Base-by-base conservation (phyloP, 2,329 filamentous ascomycete genomes). In the Venturia oleaginea region DNA sequence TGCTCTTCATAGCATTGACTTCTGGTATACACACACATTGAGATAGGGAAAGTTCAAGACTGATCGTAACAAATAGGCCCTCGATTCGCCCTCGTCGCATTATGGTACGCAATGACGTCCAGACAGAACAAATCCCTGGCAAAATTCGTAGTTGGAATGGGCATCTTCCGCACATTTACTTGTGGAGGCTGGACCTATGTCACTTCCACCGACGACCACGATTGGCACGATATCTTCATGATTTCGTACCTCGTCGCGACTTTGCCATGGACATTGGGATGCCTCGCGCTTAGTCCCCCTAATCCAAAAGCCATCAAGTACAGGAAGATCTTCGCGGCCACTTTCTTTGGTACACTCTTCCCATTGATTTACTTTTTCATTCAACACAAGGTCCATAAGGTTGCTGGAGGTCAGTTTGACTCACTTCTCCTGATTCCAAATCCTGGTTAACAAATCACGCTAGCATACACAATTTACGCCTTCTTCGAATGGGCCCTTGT, bases 191-290 rank as follows among this genome's bases (percentile, higher is more conserved):
- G 94, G 93, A 97, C 94, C 63, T 99, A 97, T 76, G 87, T 99
- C 67, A 99, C 94, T 32, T 97, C 94, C 67, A 99, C 94, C 54
- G 94, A 99, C 74, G 91, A 97, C 75, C 94, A 99, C 76, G 87
- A 96, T 76, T 97, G 92, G 92, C 94, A 99, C 75, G 94, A 99
- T 73, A 93, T 97, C 67, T 93, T 99, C 75, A 99, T 99, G 94
- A 97, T 99, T 70, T 95, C 92, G 17, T 99, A 99, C 76, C 82
- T 99, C 64, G 88, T 99, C 57, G 89, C 91, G 40, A 97, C 94
- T 2, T 81, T 99, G 63, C 94, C 94, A 1, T 99, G 94, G 94
- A 99, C 93, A 1, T 76, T 91, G 59, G 94, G 94, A 60, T 97
- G 93, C 75, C 84, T 97, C 67, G 86, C 89, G 5, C 79, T 97